Percentiles rank a stretch among this genome's conserved stretches.
Conservation (phyloP, 2,329 filamentous ascomycete genomes). For the Daldinia sp. region DNA sequence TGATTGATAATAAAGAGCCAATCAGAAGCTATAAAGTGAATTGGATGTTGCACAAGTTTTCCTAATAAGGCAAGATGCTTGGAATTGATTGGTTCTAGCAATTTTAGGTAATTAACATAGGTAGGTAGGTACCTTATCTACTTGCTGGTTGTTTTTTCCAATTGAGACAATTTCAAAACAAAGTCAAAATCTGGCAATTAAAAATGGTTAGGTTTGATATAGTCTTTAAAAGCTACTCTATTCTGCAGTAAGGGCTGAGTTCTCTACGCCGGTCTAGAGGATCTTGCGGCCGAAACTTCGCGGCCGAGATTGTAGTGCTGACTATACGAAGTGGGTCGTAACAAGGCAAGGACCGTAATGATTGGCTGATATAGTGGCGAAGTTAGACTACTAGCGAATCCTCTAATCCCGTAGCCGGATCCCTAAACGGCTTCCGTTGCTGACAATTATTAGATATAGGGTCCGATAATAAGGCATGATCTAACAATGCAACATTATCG, state of each 20-base stretch:
- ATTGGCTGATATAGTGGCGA: background rate
- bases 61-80: no score
- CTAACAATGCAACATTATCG: background rate
- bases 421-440: background rate
- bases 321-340: background rate
- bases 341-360: background rate
- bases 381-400: background rate
- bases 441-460: background rate
- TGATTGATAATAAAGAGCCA: no score
- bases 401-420: background rate
- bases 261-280: background rate
- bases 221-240: no score
- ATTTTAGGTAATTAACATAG: no score
- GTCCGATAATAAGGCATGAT: background rate
- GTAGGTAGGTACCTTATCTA: no score
- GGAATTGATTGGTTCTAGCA: no score
- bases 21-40: no score
- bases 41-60: no score
- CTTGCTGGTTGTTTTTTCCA: no score
- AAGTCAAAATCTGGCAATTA: no score
- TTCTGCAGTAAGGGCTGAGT: background rate
- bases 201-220: no score
- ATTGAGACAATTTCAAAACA: no score
- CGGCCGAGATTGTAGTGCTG: conserved; percentile 2
- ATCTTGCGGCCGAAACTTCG: conserved; percentile 1